Evolutionary conservation across 306 rosid genomes (phyloP), one percentile per base, ranked within the genome.

Genomic region (Sicyos edulis): DNA sequence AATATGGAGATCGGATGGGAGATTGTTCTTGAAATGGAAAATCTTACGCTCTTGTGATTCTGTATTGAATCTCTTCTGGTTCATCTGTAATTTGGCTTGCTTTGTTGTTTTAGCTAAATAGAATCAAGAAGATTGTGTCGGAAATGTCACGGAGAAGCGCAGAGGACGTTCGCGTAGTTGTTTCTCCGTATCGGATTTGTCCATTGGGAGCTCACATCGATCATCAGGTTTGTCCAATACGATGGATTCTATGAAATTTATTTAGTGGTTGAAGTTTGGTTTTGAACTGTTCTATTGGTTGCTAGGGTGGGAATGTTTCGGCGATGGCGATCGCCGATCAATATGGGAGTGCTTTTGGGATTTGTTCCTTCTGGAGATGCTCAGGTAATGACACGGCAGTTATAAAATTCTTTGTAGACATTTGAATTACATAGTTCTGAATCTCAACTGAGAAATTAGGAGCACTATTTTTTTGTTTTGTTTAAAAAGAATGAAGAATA

Each of bases 191-290:
- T 82, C 92, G 98, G 60, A 88, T 93, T 76, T 93, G 98, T 76
- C 98, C 98, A 54, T 60, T 93, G 76, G 98, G 98, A 75, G 98
- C 97, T 80, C 98, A 93, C 66, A 88, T 90, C 73, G 98, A 93
- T 82, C 98, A 93, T 81, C 98, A 93, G 96, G 98, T 90, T 68
- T 64, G 79, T 66, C 8, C 9, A 11, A 42, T n/a, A 42, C 1
- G 53, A 40, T 19, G n/a, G 10, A 40, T n/a, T 11, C 21, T 5
- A n/a, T n/a, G n/a, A n/a, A n/a, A n/a, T n/a, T n/a, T n/a, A n/a
- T n/a, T n/a, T n/a, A n/a, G n/a, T n/a, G n/a, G n/a, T n/a, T n/a
- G 59, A 60, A 72, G 73, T 70, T 49, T 5, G n/a, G n/a, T 65
- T 65, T 65, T 65, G n/a, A 65, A n/a, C 71, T 65, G 32, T 65